Conservation (phyloP, 139 green algal species). For the Coccomyxa sp. region DNA sequence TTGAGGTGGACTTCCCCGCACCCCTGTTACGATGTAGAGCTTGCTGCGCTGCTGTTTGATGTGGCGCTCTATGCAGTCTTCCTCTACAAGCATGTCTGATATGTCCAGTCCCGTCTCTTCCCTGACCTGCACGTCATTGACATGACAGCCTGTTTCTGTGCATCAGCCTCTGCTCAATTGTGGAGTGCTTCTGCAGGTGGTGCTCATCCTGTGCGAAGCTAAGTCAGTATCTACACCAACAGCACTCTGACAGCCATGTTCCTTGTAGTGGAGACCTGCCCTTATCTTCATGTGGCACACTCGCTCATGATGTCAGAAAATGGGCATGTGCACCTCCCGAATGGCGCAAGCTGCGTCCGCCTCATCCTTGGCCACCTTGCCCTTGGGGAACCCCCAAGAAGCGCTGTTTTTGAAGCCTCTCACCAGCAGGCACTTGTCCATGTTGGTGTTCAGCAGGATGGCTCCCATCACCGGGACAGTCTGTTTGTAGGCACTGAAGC, state of each 20-base stretch:
- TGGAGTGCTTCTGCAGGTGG: background rate
- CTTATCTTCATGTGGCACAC: too few species aligned
- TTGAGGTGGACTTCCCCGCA: background rate
- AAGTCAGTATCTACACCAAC: too few species aligned
- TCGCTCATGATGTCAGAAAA: too few species aligned
- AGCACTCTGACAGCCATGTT: too few species aligned
- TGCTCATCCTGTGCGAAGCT: background rate
- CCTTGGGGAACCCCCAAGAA: slow-evolving; percentile 90
- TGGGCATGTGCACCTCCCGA: slow-evolving; percentile 64
- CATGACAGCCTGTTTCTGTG: too few species aligned
- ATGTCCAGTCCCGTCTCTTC: slow-evolving; percentile 81
- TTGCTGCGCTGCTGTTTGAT: slow-evolving; percentile 56
- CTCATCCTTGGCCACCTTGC: slow-evolving; percentile 87
- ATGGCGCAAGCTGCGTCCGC: slow-evolving; percentile 72
- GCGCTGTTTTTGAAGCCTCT: slow-evolving; percentile 65
- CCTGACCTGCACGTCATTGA: slow-evolving; percentile 42
- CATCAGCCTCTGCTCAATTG: too few species aligned
- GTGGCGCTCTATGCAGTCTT: slow-evolving; percentile 60
- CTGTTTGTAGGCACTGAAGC: slow-evolving; percentile 87
- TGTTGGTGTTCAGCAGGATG: slow-evolving; percentile 78
- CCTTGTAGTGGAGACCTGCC: too few species aligned
- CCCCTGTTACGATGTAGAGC: slow-evolving; percentile 69
- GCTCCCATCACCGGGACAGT: slow-evolving; percentile 71
- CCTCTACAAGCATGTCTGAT: slow-evolving; percentile 24
- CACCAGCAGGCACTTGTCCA: slow-evolving; percentile 84